These are phyloP conservation scores for Xylaria longipes DNA, from an alignment of 495 filamentous ascomycete species.

Conservation along the genomic window DNA sequence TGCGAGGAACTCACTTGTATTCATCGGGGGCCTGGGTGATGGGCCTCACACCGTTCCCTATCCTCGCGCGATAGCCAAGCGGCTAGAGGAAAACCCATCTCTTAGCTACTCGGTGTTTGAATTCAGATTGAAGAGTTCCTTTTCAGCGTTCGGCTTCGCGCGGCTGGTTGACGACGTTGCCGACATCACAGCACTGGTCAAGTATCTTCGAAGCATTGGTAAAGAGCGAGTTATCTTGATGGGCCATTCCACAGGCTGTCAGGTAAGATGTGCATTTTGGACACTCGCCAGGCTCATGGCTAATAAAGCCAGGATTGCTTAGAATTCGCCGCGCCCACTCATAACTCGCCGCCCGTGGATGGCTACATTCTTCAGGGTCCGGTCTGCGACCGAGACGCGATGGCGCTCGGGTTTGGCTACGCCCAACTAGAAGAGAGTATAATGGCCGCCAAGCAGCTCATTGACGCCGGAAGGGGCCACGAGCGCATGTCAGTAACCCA, in stretches of 20 bases:
- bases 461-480: conserved; percentile 57
- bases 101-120: conserved; percentile 51
- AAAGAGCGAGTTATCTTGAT: conserved; percentile 76
- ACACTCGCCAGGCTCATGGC: neutral
- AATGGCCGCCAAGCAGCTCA: conserved; percentile 58
- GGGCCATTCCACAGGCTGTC: conserved; percentile 86
- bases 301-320: conserved; percentile 65
- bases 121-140: conserved; percentile 57
- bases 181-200: conserved; percentile 75
- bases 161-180: conserved; percentile 72
- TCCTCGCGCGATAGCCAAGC: conserved; percentile 67
- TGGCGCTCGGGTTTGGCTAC: conserved; percentile 48
- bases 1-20: conserved; percentile 72
- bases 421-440: conserved; percentile 60
- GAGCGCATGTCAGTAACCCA: conserved; percentile 63
- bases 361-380: conserved; percentile 85
- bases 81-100: conserved; percentile 58
- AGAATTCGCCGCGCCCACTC: conserved; percentile 62
- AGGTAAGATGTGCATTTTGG: conserved; percentile 43
- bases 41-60: conserved; percentile 73
- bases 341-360: conserved; percentile 61
- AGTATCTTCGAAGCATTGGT: conserved; percentile 63
- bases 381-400: conserved; percentile 76
- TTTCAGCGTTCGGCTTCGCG: conserved; percentile 74
- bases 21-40: conserved; percentile 85